These are phyloP conservation scores for Candida coquimbonensis DNA, from an alignment of 805 yeast genomes.

Conservation along the genomic window DNA sequence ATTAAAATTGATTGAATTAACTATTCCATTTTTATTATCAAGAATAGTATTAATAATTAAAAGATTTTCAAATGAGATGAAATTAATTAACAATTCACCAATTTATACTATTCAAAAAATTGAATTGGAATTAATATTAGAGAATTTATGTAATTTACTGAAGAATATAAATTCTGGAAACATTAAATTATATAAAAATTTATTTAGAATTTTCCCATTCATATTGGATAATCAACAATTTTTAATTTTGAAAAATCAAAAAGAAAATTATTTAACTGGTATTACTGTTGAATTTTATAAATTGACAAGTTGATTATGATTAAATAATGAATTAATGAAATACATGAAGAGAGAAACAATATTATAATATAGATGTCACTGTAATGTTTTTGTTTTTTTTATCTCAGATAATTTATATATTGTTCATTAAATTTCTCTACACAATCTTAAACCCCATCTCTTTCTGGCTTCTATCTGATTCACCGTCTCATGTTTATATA, in stretches of 20 bases:
- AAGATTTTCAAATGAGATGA: constrained; percentile 57
- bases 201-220: constrained; percentile 18
- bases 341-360: no score
- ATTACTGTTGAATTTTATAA: constrained; percentile 21
- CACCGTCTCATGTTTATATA: no score
- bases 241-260: constrained; percentile 9
- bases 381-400: no score
- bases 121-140: constrained; percentile 47
- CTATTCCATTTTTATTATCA: constrained; percentile 44
- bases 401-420: no score
- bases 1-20: constrained; percentile 17
- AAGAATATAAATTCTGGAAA: constrained; percentile 1
- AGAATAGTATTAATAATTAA: constrained; percentile 57
- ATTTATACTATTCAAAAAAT: constrained; percentile 54
- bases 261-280: constrained; percentile 9
- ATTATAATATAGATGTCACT: neutral
- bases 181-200: constrained; percentile 2
- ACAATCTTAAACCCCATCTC: no score
- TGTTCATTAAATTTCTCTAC: no score
- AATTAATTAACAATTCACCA: constrained; percentile 55
- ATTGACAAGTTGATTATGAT: constrained; percentile 10
- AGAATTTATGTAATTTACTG: constrained; percentile 34
- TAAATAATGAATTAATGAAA: neutral
- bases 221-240: constrained; percentile 19
- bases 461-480: no score